Base-by-base conservation (phyloP, 192 early-diverging fungal genomes). In the Phycomyces blakesleeanus region DNA sequence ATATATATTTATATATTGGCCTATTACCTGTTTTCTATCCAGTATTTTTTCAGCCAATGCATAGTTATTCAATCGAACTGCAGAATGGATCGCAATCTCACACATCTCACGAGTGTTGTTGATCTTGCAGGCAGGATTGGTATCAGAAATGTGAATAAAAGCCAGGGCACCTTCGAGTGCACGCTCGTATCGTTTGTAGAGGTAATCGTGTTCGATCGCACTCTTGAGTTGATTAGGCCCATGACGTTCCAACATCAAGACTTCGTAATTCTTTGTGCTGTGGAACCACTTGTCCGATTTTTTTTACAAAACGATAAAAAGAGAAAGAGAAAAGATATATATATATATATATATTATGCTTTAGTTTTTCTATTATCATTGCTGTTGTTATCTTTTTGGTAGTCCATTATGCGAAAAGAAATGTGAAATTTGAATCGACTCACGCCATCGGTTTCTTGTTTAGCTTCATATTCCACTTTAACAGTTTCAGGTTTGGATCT, bases 71-170 rank as follows among this genome's bases (percentile, higher is more conserved):
- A 73, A 51, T 55, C 69, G 66, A 11, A 68, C 78, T 14, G 64
- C 76, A 71, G 69, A 50, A 37, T 71, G 62, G 16, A 75, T 76
- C 3, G 67, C 78, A 38, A 72, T 73, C 24, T 84, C 78, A 34
- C 72, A 61, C 38, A 80, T 81, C 61, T 75, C 80, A 40, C 72
- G 71, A 24, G 66, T 72, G 24, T 60, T 59, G 15, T 68, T 70
- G 11, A 78, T 61, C 21, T 77, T 81, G 50, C 79, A 69, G 4
- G 68, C 68, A 8, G 12, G 21, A 41, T 62, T 24, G 6, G 54
- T 51, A 0, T 63, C 50, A 3, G 55, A 58, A 34, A 67, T 51
- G 8, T 26, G 34, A 41, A 73, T 61, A 51, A 42, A 73, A 12
- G 21, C 40, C 12, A 73, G 40, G 0, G 60, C 59, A 5, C 16